Base-by-base conservation (phyloP, 1,139 yeast genomes). In the Lodderomyces beijingensis region DNA sequence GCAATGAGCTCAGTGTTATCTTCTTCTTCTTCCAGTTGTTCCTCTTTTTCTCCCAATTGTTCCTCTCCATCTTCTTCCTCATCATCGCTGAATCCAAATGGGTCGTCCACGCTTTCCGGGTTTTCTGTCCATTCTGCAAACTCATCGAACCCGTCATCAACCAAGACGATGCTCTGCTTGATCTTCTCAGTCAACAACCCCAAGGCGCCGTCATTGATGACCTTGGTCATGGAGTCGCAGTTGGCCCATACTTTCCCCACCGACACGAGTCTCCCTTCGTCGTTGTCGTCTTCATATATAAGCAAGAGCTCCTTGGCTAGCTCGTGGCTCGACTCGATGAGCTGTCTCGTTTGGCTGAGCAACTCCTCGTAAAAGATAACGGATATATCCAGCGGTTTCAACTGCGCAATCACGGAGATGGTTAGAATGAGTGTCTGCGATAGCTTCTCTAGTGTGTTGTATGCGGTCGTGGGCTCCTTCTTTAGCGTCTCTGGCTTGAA, bases 241-340 rank as follows among this genome's bases (percentile, higher is more conserved):
- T 60, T 51, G 10, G 74, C 64, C 89, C 89, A 82, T 9, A 81
- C 59, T 46, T 70, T 70, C 15, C 86, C 91, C 15, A 81, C 75
- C 0, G 76, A 63, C 1, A 76, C 57, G 23, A 82, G 56, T 47
- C 87, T 64, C 4, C 62, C 61, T 27, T 62, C 59, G 17, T 27
- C 31, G n/a, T n/a, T 29, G 6, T 10, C 37, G 14, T 33, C 34
- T 4, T 29, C 27, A 19, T 30, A 25, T 21, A 73, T 45, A 1
- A 41, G 35, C 1, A 47, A 37, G 23, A 68, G 48, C 35, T 66
- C 70, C 3, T 44, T 31, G 2, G 41, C 32, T 20, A 43, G 38
- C 4, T 27, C 22, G 19, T 28, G 19, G 19, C 32, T 39, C n/a
- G 37, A 36, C 7, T 32, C 35, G 12, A 41, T 25, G 19, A 43